Percentiles rank a stretch among this genome's conserved stretches.
These are phyloP conservation scores for Phytophthora kernoviae DNA, from an alignment of 352 stramenopile genomes.

Conservation along the genomic window DNA sequence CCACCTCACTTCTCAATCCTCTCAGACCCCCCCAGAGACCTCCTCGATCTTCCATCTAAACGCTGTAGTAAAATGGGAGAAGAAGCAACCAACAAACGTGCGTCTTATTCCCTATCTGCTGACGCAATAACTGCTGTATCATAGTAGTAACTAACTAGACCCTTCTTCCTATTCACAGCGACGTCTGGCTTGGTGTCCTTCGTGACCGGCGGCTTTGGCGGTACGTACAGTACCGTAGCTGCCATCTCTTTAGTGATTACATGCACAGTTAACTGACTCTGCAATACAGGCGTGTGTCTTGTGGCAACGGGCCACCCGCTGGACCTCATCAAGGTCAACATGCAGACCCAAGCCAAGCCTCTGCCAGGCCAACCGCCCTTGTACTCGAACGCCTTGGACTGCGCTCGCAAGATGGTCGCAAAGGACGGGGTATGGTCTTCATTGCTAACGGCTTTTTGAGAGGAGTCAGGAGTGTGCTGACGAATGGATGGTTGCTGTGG, in stretches of 20 bases:
- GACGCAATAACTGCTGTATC: too few species aligned
- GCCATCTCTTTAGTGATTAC: neutral
- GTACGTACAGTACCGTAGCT: slow-evolving; percentile 37
- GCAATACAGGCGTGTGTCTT: slow-evolving; percentile 81
- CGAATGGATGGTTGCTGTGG: slow-evolving; percentile 21
- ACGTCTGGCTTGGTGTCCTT: slow-evolving; percentile 93
- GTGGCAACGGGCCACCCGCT: slow-evolving; percentile 94
- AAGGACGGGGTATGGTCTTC: slow-evolving; percentile 87
- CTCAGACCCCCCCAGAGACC: neutral
- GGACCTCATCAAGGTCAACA: slow-evolving; percentile 96
- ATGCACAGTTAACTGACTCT: neutral
- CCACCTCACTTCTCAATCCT: slow-evolving; percentile 1
- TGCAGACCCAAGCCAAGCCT: slow-evolving; percentile 89
- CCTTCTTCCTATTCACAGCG: slow-evolving; percentile 32
- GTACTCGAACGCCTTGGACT: slow-evolving; percentile 90
- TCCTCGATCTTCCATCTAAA: slow-evolving; percentile 2
- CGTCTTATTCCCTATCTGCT: neutral
- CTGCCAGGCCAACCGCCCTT: slow-evolving; percentile 65
- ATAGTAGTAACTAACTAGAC: too few species aligned
- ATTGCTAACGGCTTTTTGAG: neutral
- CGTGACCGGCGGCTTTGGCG: slow-evolving; percentile 93
- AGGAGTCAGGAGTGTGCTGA: slow-evolving; percentile 14
- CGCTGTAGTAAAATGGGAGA: slow-evolving; percentile 38
- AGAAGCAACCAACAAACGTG: slow-evolving; percentile 48
- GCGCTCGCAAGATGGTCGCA: slow-evolving; percentile 91